A percentile compares a stretch with the other conserved stretches of the same genome.
Evolutionary conservation across 495 filamentous ascomycete genomes (phyloP).

Genomic region (Penicillium canariense): DNA sequence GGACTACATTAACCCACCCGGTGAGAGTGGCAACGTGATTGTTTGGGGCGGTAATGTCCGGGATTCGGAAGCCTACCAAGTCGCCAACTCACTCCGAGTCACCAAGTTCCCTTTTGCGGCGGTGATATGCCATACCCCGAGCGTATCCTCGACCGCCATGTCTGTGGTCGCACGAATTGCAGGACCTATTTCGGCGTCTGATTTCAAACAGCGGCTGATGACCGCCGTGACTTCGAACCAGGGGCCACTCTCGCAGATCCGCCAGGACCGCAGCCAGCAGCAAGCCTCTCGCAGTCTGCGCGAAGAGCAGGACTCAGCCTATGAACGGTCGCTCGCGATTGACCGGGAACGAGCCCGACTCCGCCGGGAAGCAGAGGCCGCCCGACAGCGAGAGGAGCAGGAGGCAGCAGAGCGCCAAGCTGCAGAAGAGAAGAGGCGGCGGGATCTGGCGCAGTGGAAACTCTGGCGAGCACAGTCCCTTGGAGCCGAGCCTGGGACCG

Average conservation of each 20-base stretch:
- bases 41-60: constrained; percentile 90
- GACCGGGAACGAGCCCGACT: constrained; percentile 80
- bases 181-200: constrained; percentile 62
- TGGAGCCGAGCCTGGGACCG: constrained; percentile 61
- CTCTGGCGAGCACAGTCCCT: constrained; percentile 73
- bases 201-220: constrained; percentile 70
- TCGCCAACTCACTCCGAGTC: constrained; percentile 74
- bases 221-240: constrained; percentile 66
- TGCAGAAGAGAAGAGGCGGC: constrained; percentile 55
- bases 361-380: constrained; percentile 70
- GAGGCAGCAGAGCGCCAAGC: constrained; percentile 63
- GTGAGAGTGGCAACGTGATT: constrained; percentile 63
- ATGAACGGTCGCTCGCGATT: constrained; percentile 82
- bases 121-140: constrained; percentile 78
- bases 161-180: constrained; percentile 72
- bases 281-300: constrained; percentile 73
- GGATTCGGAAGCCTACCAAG: constrained; percentile 91
- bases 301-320: constrained; percentile 83
- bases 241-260: constrained; percentile 63
- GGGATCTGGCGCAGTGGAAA: constrained; percentile 69
- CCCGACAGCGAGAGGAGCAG: constrained; percentile 57
- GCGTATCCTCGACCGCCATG: constrained; percentile 80
- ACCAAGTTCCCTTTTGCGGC: constrained; percentile 90
- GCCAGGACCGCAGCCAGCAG: constrained; percentile 69
- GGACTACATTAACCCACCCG: constrained; percentile 64